Percentiles rank a stretch among this genome's conserved stretches.
Evolutionary conservation across 257 asterid genomes (phyloP).

Genomic region (Oldenlandia corymbosa): DNA sequence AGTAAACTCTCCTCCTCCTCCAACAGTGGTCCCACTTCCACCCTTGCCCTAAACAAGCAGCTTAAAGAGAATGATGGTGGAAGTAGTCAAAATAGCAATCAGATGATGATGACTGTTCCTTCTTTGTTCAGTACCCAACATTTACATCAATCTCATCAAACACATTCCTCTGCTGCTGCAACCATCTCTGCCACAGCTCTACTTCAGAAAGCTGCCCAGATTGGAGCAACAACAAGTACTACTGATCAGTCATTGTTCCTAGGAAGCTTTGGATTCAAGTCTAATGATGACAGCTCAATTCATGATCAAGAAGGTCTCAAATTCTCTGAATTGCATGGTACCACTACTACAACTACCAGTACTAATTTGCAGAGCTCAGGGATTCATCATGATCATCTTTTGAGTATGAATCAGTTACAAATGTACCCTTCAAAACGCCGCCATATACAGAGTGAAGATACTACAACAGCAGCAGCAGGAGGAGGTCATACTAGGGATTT

Average conservation of each 20-base stretch:
- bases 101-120: constrained; percentile 33
- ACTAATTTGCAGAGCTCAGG: constrained; percentile 41
- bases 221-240: constrained; percentile 61
- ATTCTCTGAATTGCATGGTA: constrained; percentile 40
- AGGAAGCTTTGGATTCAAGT: constrained; percentile 41
- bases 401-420: constrained; percentile 35
- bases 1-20: constrained; percentile 25
- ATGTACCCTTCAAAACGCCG: constrained; percentile 58
- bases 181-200: constrained; percentile 81
- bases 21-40: background rate
- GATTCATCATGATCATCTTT: constrained; percentile 28
- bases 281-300: constrained; percentile 20
- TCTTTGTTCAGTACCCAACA: constrained; percentile 54
- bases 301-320: constrained; percentile 31
- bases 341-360: constrained; percentile 35
- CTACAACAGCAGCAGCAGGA: constrained; percentile 7
- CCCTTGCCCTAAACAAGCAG: no score
- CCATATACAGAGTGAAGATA: constrained; percentile 27
- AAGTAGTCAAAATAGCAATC: background rate
- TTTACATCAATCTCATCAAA: constrained; percentile 22
- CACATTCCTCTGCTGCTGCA: constrained; percentile 28
- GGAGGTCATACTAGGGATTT: constrained; percentile 88
- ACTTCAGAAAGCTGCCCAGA: constrained; percentile 75
- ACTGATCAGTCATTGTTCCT: constrained; percentile 34
- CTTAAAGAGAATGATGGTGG: constrained; percentile 3